Base-by-base conservation (phyloP, 2,329 filamentous ascomycete species). In the Paradendryphiella salina region DNA sequence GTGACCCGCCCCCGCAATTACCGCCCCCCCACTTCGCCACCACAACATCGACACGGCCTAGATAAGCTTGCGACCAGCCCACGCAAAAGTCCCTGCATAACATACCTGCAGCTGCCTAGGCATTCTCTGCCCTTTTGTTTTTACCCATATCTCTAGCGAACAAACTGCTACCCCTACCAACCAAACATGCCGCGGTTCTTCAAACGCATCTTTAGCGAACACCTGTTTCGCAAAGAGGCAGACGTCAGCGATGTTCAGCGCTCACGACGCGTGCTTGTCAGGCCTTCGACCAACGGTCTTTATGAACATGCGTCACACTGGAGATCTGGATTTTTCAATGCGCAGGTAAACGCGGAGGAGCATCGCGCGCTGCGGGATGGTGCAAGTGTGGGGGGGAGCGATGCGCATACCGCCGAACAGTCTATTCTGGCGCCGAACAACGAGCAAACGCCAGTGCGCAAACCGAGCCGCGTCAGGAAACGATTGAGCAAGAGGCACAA, bases 191-290 rank as follows among this genome's bases (percentile, higher is more conserved):
- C 63, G 28, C 60, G 39, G 4, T 64, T 65, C 36, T 44, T 65
- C 32, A 50, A 52, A 15, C 61, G 61, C 48, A 61, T 64, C 37
- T 63, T 65, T 26, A 50, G 39, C 35, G 63, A 64, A 36, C 57
- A 51, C 33, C 54, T 55, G 28, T 65, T 64, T 40, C 54, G 63
- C 18, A 51, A 14, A 48, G 61, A 63, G 13, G 28, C 51, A 13
- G 44, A 48, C 17, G 46, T 59, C 7, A 39, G 46, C 33, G 56
- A 61, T 15, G 39, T 65, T 3, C 59, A 60, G 36, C 56, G 54
- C 34, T 59, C 63, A n/a, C 59, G 61, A 9, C 61, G 63, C 34
- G 59, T 65, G 2, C 52, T 65, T 3, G 56, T 58, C 21, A 58
- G 59, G 35, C 52, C 15, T 13, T 46, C 60, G 5, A 39, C 54